Percentiles rank a stretch among this genome's conserved stretches.
Evolutionary conservation across 1,284 basidiomycete species (phyloP).

Genomic region (Mycocalia duriaeana): DNA sequence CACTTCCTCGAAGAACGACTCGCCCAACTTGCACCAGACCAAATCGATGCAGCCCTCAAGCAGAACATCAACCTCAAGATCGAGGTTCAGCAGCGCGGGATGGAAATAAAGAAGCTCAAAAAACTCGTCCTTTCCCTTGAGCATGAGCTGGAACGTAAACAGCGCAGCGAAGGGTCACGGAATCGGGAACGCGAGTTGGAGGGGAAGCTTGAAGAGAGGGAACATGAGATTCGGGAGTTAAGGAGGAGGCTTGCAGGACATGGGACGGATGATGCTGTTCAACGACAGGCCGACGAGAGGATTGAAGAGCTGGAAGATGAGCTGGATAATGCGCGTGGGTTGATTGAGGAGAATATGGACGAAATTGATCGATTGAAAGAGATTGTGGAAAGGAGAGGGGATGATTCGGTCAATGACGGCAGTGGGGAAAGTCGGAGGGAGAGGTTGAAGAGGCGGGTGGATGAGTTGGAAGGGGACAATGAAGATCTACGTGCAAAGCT

Average conservation of each 20-base stretch:
- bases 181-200: constrained; percentile 63
- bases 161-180: constrained; percentile 48
- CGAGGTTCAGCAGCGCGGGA: constrained; percentile 85
- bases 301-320: constrained; percentile 70
- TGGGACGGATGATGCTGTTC: constrained; percentile 39
- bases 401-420: constrained; percentile 31
- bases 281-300: constrained; percentile 51
- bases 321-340: constrained; percentile 54
- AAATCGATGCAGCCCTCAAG: constrained; percentile 86
- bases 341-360: constrained; percentile 75
- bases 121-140: constrained; percentile 84
- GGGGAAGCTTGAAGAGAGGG: constrained; percentile 62
- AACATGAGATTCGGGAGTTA: constrained; percentile 62
- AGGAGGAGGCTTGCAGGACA: constrained; percentile 39
- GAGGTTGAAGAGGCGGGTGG: constrained; percentile 40
- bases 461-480: constrained; percentile 63
- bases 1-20: constrained; percentile 91
- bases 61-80: constrained; percentile 94
- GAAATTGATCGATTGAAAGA: constrained; percentile 67
- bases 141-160: constrained; percentile 69
- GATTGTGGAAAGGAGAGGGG: constrained; percentile 50
- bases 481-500: constrained; percentile 61
- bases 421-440: constrained; percentile 33
- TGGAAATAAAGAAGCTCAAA: constrained; percentile 90
- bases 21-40: constrained; percentile 83